phyloP scores from a whole-genome alignment of 1,139 yeast genomes.

The Yamadazyma sp. region DNA sequence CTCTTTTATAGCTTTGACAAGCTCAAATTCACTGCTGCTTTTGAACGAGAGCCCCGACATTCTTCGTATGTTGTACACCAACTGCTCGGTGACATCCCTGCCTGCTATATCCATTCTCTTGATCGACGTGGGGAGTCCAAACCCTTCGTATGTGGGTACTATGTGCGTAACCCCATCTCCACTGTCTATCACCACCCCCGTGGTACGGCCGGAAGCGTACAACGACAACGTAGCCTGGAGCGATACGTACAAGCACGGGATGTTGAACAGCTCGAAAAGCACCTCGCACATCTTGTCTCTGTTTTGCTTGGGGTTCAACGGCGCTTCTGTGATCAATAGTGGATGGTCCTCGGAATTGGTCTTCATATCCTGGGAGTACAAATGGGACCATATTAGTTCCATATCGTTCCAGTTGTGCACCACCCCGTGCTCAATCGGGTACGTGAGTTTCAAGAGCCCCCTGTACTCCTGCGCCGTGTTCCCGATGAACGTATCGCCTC shows the following conservation, averaged over 20 bases:
- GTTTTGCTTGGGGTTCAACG: conserved; percentile 72
- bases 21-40: conserved; percentile 78
- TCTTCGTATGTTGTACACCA: conserved; percentile 66
- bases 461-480: conserved; percentile 69
- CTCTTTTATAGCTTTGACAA: conserved; percentile 78
- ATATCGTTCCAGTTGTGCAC: conserved; percentile 87
- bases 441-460: conserved; percentile 66
- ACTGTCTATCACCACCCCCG: conserved; percentile 84
- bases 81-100: conserved; percentile 75
- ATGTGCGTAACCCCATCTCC: conserved; percentile 92
- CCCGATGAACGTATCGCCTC: conserved; percentile 61
- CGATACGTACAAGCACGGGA: conserved; percentile 84
- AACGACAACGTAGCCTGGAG: conserved; percentile 83
- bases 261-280: conserved; percentile 77
- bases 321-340: conserved; percentile 83
- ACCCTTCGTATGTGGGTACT: conserved; percentile 90
- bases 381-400: conserved; percentile 72
- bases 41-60: conserved; percentile 59
- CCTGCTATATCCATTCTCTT: conserved; percentile 84
- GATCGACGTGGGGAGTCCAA: conserved; percentile 70
- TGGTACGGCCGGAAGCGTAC: conserved; percentile 87
- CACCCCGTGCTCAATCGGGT: conserved; percentile 81
- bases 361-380: conserved; percentile 60
- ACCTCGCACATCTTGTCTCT: conserved; percentile 75
- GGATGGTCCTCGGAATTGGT: conserved; percentile 53